Conservation (phyloP, 169 alveolate species). For the Hepatocystis sp. region DNA sequence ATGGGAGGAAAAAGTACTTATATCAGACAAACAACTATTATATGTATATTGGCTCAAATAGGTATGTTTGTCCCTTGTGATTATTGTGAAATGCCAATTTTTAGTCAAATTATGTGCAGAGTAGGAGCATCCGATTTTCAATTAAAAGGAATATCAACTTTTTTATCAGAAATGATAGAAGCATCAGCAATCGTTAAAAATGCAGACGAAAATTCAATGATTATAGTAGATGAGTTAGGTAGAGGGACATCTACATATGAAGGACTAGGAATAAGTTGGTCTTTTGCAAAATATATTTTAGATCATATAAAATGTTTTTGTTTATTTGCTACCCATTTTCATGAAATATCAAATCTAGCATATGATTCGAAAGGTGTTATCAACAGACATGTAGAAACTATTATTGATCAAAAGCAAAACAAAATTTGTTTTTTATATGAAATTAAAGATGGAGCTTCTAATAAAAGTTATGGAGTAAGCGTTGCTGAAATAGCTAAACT, state of each 20-base stretch:
- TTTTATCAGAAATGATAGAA: conserved; percentile 98
- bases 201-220: conserved; percentile 93
- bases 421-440: conserved; percentile 90
- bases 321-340: conserved; percentile 99
- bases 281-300: conserved; percentile 94
- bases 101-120: conserved; percentile 95
- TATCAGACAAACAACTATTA: conserved; percentile 90
- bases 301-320: conserved; percentile 93
- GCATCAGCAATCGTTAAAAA: conserved; percentile 94
- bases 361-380: conserved; percentile 91
- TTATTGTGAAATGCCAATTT: conserved; percentile 92
- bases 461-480: conserved; percentile 94
- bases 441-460: conserved; percentile 92
- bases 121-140: conserved; percentile 98
- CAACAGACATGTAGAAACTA: conserved; percentile 87
- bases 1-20: conserved; percentile 99
- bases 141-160: conserved; percentile 96
- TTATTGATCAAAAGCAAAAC: conserved; percentile 76
- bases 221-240: conserved; percentile 97
- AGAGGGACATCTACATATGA: conserved; percentile 98
- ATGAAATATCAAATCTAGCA: conserved; percentile 95
- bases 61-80: conserved; percentile 97
- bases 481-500: conserved; percentile 96
- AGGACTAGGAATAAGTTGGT: conserved; percentile 99
- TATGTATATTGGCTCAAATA: conserved; percentile 90